Evolutionary conservation across 495 filamentous ascomycete genomes (phyloP), one percentile per base, ranked within the genome.

Genomic region (Saxispiralis lemnorum): DNA sequence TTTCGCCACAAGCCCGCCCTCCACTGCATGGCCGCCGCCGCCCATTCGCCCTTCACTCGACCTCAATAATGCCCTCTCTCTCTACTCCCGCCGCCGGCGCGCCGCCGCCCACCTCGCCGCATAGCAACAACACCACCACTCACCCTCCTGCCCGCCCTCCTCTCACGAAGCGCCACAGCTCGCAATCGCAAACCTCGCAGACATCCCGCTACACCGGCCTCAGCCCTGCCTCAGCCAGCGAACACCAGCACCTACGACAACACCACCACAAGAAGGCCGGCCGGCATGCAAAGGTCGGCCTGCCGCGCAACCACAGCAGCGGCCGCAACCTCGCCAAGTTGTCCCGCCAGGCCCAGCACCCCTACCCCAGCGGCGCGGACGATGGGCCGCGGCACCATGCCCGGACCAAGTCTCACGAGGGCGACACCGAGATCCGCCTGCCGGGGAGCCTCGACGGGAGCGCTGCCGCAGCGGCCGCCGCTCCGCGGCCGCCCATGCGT

Each of bases 221-320:
- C 5, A 45, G 40, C 31, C 50, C 46, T n/a, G 42, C 46, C 12
- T 49, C 46, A 9, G 36, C 38, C 6, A 35, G 46, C 38, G 50
- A 53, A 38, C 43, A 43, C 33, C 46, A 45, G n/a, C 50, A 30
- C 17, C 46, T 43, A 7, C 42, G 16, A 2, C 45, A 41, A 11
- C 49, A 53, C 35, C 28, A 45, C 12, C 46, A 49, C 38, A 44
- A 44, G 46, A 31, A 16, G 35, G 33, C 20, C 24, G 41, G 15
- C 21, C 43, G 50, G 6, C 45, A 53, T 18, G 38, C 45, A 4
- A 40, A 42, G 21, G 31, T 53, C 17, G 41, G 43, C 7, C 50
- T 49, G 9, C 46, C 50, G 31, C 15, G 50, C 16, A 49, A 48
- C 33, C 50, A 53, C 38, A 45, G 45, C 42, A 49, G 46, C 35